These are phyloP conservation scores for Sphagnurus paluster DNA, from an alignment of 1,284 basidiomycete genomes.

Conservation along the genomic window DNA sequence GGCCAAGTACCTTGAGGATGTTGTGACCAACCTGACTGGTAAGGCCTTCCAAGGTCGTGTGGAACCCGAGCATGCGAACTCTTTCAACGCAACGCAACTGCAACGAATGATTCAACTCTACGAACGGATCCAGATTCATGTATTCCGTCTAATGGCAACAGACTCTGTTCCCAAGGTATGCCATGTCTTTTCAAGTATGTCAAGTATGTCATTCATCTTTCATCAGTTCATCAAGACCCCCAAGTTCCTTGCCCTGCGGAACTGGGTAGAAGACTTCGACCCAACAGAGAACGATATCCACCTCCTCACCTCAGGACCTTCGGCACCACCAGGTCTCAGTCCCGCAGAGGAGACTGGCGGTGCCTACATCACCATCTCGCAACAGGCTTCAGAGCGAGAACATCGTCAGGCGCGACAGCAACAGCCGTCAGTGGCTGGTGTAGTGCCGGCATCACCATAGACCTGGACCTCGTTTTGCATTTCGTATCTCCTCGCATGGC, in stretches of 20 bases:
- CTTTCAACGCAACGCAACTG: constrained; percentile 90
- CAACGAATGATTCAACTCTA: constrained; percentile 93
- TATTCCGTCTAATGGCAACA: constrained; percentile 97
- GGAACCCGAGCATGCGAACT: constrained; percentile 73
- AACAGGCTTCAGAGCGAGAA: constrained; percentile 68
- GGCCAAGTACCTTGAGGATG: constrained; percentile 88
- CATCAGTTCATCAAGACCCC: constrained; percentile 81
- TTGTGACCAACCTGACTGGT: constrained; percentile 74
- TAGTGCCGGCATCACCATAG: constrained; percentile 24
- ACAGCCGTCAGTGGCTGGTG: constrained; percentile 7
- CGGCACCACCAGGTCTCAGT: constrained; percentile 67
- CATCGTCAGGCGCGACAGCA: constrained; percentile 45
- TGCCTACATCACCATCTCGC: constrained; percentile 83
- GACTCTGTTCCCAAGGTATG: constrained; percentile 94
- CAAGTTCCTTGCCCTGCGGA: constrained; percentile 72
- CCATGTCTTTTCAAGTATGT: constrained; percentile 10
- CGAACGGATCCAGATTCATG: constrained; percentile 94
- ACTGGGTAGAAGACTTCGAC: constrained; percentile 73
- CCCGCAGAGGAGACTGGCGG: constrained; percentile 69
- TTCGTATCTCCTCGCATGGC: constrained; percentile 22
- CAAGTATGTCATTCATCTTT: constrained; percentile 7
- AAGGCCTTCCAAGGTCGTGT: constrained; percentile 77
- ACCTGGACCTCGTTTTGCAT: constrained; percentile 12
- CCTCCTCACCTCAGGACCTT: constrained; percentile 51
- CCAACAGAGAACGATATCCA: constrained; percentile 63